A percentile compares a stretch with the other conserved stretches of the same genome.
phyloP scores from a whole-genome alignment of 805 yeast species.

The Metschnikowia reukaufii region DNA sequence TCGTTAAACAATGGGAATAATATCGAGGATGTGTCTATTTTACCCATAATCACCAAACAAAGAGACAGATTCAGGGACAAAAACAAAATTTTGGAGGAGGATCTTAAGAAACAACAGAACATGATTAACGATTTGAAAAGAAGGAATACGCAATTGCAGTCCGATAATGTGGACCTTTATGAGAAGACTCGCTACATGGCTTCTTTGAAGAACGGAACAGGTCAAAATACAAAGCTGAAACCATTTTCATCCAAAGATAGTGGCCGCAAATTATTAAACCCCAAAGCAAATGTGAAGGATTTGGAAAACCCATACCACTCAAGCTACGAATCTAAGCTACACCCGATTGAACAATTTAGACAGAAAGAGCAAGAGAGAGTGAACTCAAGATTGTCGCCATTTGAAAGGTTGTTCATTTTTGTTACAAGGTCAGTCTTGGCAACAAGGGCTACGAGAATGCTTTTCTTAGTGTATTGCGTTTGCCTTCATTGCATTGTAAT shows the following conservation, averaged over 20 bases:
- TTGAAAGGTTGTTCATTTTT: conserved; percentile 74
- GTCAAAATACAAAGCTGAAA: conserved; percentile 3
- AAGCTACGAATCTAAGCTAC: conserved; percentile 72
- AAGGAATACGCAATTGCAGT: conserved; percentile 61
- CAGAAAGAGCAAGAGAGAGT: conserved; percentile 75
- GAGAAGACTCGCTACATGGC: conserved; percentile 73
- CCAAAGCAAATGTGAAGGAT: conserved; percentile 37
- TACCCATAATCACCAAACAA: conserved; percentile 90
- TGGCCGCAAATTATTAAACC: conserved; percentile 24
- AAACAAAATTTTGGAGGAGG: conserved; percentile 81
- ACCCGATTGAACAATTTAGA: conserved; percentile 82
- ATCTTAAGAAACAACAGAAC: conserved; percentile 56
- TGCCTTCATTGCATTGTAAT: conserved; percentile 75
- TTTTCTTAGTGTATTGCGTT: conserved; percentile 70
- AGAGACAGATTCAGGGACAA: conserved; percentile 89
- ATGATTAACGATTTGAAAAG: conserved; percentile 60
- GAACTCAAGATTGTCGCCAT: conserved; percentile 65
- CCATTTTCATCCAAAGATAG: background rate
- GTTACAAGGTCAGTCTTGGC: conserved; percentile 75
- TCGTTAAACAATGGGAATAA: conserved; percentile 42
- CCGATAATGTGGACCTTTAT: conserved; percentile 75
- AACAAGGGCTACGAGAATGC: conserved; percentile 66
- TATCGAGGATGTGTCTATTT: conserved; percentile 48
- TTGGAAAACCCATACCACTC: conserved; percentile 60
- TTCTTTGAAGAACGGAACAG: conserved; percentile 39